Percentiles rank a stretch among this genome's conserved stretches.
These are phyloP conservation scores for Phytophthora constricta DNA, from an alignment of 352 stramenopile genomes.

Conservation along the genomic window DNA sequence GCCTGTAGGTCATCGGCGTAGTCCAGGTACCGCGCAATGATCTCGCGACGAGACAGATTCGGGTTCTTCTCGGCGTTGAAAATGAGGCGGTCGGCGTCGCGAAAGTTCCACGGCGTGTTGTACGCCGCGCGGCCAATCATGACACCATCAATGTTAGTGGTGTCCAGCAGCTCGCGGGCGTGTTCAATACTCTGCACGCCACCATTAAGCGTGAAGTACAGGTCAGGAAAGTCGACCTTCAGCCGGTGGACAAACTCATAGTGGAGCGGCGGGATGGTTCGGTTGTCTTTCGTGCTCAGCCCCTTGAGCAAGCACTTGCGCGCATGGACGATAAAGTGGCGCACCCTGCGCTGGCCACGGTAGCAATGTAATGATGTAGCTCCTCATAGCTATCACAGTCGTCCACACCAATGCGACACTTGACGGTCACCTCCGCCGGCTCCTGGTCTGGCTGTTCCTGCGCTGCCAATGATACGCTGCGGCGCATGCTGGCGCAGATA, in stretches of 20 bases:
- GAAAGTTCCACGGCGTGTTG: conserved; percentile 90
- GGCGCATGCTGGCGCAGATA: conserved; percentile 88
- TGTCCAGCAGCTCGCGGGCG: conserved; percentile 88
- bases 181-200: conserved; percentile 94
- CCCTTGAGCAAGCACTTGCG: conserved; percentile 98
- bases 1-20: conserved; percentile 84
- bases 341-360: conserved; percentile 91
- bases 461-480: conserved; percentile 39
- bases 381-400: conserved; percentile 93
- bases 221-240: conserved; percentile 95
- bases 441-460: conserved; percentile 31
- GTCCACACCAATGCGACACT: conserved; percentile 98
- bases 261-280: conserved; percentile 96
- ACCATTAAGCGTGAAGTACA: conserved; percentile 98
- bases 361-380: conserved; percentile 94
- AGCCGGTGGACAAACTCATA: conserved; percentile 96
- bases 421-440: conserved; percentile 93
- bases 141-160: conserved; percentile 79
- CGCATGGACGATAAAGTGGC: conserved; percentile 98
- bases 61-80: conserved; percentile 76
- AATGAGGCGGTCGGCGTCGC: conserved; percentile 84
- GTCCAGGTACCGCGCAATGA: conserved; percentile 86
- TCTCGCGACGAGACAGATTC: conserved; percentile 86
- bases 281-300: conserved; percentile 96
- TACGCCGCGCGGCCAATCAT: conserved; percentile 93